Evolutionary conservation across 345 rosid species (phyloP).

Genomic region (Hirschfeldia incana): DNA sequence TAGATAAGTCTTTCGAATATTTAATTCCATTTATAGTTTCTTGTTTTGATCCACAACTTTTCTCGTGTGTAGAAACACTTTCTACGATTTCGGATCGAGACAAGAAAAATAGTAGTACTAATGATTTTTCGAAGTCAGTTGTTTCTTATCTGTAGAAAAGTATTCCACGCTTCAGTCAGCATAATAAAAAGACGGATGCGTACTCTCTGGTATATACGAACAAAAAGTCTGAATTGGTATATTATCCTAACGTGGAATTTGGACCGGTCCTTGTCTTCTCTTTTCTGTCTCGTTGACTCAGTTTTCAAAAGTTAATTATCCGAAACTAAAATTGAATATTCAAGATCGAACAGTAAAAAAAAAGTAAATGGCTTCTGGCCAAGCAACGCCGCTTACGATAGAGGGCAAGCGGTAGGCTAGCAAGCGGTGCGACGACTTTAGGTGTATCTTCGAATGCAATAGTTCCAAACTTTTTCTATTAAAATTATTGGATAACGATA

Average conservation of each 20-base stretch:
- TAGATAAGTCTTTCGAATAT: slow-evolving; percentile 19
- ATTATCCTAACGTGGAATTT: neutral
- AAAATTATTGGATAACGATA: neutral
- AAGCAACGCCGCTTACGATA: neutral
- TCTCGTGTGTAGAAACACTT: neutral
- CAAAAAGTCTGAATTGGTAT: neutral
- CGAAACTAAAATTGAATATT: neutral
- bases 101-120: neutral
- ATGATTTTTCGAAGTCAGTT: slow-evolving; percentile 13
- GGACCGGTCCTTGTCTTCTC: slow-evolving; percentile 21
- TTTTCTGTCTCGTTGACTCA: slow-evolving; percentile 8
- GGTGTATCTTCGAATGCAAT: neutral
- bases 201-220: slow-evolving; percentile 7
- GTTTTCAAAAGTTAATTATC: neutral
- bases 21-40: neutral
- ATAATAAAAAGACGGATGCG: neutral
- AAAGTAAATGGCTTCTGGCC: neutral
- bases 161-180: slow-evolving; percentile 13
- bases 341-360: neutral
- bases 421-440: neutral
- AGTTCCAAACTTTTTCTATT: neutral
- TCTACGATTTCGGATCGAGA: neutral
- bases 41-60: neutral
- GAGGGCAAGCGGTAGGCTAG: neutral
- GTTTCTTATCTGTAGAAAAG: slow-evolving; percentile 3